Evolutionary conservation across 192 early-diverging fungal genomes (phyloP).

Genomic region (Phlyctochytrium planicorne): DNA sequence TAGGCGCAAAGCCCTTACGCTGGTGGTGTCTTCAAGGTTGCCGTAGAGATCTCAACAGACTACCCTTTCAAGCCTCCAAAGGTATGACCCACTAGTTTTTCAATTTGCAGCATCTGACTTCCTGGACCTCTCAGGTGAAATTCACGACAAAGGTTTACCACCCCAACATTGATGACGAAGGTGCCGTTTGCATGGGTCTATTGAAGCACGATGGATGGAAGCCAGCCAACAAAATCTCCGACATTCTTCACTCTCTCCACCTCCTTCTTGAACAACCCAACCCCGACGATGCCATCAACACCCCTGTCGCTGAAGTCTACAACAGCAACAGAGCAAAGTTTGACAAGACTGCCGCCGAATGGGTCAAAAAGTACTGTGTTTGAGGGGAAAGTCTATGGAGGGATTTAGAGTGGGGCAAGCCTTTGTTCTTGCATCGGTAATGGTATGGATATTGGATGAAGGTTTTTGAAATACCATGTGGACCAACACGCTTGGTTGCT

Average conservation of each 20-base stretch:
- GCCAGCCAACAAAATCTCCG: conserved; percentile 94
- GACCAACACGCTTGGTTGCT: too few species aligned
- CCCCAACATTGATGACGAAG: conserved; percentile 98
- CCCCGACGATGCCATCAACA: conserved; percentile 78
- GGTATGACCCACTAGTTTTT: too few species aligned
- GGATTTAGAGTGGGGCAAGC: too few species aligned
- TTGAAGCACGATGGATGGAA: conserved; percentile 95
- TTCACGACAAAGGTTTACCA: conserved; percentile 98
- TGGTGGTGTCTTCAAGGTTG: conserved; percentile 94
- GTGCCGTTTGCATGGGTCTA: conserved; percentile 97
- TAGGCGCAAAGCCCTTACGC: conserved; percentile 88
- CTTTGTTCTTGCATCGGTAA: too few species aligned
- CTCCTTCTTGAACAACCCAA: conserved; percentile 72
- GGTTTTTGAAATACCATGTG: too few species aligned
- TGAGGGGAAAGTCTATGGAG: too few species aligned
- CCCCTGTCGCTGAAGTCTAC: conserved; percentile 72
- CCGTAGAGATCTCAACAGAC: conserved; percentile 96
- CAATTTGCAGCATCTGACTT: too few species aligned
- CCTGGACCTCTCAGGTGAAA: conserved; percentile 87
- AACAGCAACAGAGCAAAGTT: conserved; percentile 62
- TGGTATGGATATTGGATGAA: too few species aligned
- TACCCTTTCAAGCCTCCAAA: conserved; percentile 99
- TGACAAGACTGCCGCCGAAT: conserved; percentile 70
- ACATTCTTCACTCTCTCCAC: conserved; percentile 66
- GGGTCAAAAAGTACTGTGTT: conserved; percentile 65